Evolutionary conservation across 495 filamentous ascomycete genomes (phyloP), one percentile per base, ranked within the genome.

Genomic region (Cercophora scortea): DNA sequence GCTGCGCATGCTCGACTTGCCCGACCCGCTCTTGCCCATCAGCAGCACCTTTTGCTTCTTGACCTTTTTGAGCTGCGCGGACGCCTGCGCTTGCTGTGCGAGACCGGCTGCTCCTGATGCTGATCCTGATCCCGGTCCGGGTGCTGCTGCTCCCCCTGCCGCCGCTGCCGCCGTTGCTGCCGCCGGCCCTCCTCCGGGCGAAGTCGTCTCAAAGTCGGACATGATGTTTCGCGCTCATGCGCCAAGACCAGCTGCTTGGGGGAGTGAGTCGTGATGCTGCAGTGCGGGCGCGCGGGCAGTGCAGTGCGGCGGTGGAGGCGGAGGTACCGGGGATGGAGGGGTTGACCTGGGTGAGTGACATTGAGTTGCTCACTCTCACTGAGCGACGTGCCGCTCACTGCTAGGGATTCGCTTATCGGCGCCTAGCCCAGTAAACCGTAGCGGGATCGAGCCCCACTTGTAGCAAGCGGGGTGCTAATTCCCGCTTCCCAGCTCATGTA

Each of bases 1-100:
- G 51, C 86, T 90, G 49, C 94, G 81, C 93, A 98, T 98, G 45
- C 90, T 95, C 33, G 91, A 95, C 68, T 98, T 98, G n/a, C 93
- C 93, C n/a, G 92, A 95, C 53, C 93, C 93, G 56, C 87, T 91
- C 74, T 96, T 96, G 55, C 93, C 93, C 92, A 81, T 81, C 47
- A 81, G 67, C 7, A 81, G 67, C 25, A 81, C 77, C 66, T 81
- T 81, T 64, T 81, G 79, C 70, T 80, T 81, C 71, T 81, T 81
- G 17, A 78, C 74, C 55, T 81, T 81, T 56, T 74, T 77, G 32
- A 77, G 68, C 49, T 77, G 71, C 48, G 59, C 56, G 11, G 47
- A 57, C 13, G 54, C 46, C 35, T 56, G 48, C 6, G 49, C 52
- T 17, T 42, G 39, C 44, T 47, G 36, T 15, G 18, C 43, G 11